Conservation (phyloP, 345 rosid genomes). For the Nephelium lappaceum region DNA sequence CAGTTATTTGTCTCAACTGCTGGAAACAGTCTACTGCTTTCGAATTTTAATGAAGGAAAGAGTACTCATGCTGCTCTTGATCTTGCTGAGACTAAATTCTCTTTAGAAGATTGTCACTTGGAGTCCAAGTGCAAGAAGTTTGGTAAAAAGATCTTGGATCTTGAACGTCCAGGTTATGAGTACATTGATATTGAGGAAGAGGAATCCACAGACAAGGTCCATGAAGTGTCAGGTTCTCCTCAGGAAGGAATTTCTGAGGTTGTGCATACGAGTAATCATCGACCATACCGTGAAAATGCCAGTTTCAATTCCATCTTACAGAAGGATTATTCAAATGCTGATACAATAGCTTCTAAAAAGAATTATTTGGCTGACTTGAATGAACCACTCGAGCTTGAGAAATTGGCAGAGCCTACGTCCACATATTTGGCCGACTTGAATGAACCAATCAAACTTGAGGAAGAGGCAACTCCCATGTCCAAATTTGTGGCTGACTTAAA, state of each 20-base stretch:
- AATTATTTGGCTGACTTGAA: slow-evolving; percentile 53
- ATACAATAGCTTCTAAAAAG: slow-evolving; percentile 12
- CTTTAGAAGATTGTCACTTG: slow-evolving; percentile 17
- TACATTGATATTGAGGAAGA: slow-evolving; percentile 40
- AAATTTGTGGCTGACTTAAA: slow-evolving; percentile 53
- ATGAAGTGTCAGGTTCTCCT: slow-evolving; percentile 13
- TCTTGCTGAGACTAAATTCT: slow-evolving; percentile 16
- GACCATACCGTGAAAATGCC: neutral
- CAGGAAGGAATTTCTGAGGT: slow-evolving; percentile 25
- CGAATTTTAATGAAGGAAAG: slow-evolving; percentile 18
- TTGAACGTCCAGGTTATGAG: slow-evolving; percentile 51
- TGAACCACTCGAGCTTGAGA: slow-evolving; percentile 46
- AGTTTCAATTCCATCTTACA: slow-evolving; percentile 14
- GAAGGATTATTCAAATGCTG: neutral
- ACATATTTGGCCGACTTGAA: slow-evolving; percentile 51
- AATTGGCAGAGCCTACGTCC: slow-evolving; percentile 22
- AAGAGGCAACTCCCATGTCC: slow-evolving; percentile 13
- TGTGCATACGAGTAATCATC: slow-evolving; percentile 25
- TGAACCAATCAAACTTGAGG: slow-evolving; percentile 44
- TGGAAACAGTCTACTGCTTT: slow-evolving; percentile 19
- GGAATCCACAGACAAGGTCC: slow-evolving; percentile 20
- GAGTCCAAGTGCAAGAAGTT: slow-evolving; percentile 36
- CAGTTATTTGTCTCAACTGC: slow-evolving; percentile 31
- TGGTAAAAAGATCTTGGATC: slow-evolving; percentile 56
- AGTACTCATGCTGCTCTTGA: neutral